phyloP scores from a whole-genome alignment of 1,284 basidiomycete species.

The Malassezia vespertilionis region DNA sequence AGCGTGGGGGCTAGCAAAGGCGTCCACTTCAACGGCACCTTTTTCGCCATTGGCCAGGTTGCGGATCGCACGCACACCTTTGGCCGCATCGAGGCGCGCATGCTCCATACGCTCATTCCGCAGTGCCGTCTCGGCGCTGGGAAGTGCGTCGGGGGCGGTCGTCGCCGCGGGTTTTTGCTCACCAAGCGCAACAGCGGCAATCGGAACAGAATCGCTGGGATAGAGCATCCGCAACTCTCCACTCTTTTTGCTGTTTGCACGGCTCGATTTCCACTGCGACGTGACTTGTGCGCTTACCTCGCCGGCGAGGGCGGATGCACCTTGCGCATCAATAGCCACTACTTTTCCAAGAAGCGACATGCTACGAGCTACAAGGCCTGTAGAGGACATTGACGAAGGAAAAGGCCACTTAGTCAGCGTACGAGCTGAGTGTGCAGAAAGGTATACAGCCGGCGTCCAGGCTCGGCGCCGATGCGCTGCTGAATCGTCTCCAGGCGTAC shows the following conservation, averaged over 20 bases:
- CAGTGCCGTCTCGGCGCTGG: constrained; percentile 27
- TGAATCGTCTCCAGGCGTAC: constrained; percentile 59
- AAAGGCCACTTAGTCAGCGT: no score
- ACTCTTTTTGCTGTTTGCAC: constrained; percentile 30
- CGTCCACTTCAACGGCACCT: constrained; percentile 30
- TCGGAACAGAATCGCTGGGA: constrained; percentile 23
- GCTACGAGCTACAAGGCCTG: not conserved
- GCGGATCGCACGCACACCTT: constrained; percentile 38
- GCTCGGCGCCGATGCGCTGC: constrained; percentile 68
- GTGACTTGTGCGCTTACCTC: constrained; percentile 18
- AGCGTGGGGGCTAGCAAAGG: constrained; percentile 36
- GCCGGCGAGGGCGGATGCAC: constrained; percentile 1
- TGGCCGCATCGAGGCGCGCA: constrained; percentile 38
- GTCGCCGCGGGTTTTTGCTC: constrained; percentile 34
- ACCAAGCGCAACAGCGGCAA: constrained; percentile 37
- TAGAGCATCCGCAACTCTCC: constrained; percentile 40
- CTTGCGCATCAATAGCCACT: constrained; percentile 8
- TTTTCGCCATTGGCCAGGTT: constrained; percentile 29
- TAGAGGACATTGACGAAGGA: no score
- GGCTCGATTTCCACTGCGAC: constrained; percentile 36
- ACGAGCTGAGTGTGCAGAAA: constrained; percentile 54
- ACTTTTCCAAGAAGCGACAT: constrained; percentile 12
- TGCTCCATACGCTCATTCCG: constrained; percentile 42
- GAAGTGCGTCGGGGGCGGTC: constrained; percentile 34
- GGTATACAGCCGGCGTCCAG: constrained; percentile 64